A percentile compares a stretch with the other conserved stretches of the same genome.
phyloP scores from a whole-genome alignment of 129 eudicot species.

The Escallonia rubra region DNA sequence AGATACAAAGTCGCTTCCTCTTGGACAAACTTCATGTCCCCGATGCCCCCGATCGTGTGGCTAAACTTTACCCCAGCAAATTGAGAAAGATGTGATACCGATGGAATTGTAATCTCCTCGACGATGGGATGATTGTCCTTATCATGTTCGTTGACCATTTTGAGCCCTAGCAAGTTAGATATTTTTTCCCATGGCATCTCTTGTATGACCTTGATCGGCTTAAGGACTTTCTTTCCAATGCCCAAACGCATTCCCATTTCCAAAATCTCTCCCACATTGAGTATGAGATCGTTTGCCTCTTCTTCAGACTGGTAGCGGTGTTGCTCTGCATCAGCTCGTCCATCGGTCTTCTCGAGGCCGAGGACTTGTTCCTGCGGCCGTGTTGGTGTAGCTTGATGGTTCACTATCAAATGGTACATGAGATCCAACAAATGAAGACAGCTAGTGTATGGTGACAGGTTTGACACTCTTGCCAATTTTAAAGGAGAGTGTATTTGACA shows the following conservation, averaged over 20 bases:
- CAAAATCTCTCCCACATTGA: background rate
- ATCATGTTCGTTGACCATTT: background rate
- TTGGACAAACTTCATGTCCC: constrained; percentile 19
- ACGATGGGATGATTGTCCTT: background rate
- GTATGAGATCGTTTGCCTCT: background rate
- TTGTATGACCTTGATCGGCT: background rate
- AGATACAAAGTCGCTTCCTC: constrained; percentile 27
- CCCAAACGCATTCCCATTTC: background rate
- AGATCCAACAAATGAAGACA: background rate
- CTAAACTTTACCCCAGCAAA: constrained; percentile 33
- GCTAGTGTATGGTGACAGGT: background rate
- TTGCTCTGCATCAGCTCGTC: no score
- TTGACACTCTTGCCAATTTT: constrained; percentile 9
- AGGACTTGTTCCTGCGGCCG: background rate
- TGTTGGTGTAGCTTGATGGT: background rate
- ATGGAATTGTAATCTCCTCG: constrained; percentile 47
- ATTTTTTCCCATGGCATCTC: constrained; percentile 1
- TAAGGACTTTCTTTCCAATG: background rate
- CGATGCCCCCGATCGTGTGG: constrained; percentile 22
- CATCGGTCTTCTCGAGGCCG: background rate
- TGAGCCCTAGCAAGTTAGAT: background rate
- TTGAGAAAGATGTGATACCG: constrained; percentile 26
- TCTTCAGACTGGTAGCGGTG: no score
- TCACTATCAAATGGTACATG: constrained; percentile 3
- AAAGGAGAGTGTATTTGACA: constrained; percentile 32